A percentile compares a stretch with the other conserved stretches of the same genome.
Evolutionary conservation across 208 protist genomes (phyloP).

Genomic region (Perkinsela sp.): DNA sequence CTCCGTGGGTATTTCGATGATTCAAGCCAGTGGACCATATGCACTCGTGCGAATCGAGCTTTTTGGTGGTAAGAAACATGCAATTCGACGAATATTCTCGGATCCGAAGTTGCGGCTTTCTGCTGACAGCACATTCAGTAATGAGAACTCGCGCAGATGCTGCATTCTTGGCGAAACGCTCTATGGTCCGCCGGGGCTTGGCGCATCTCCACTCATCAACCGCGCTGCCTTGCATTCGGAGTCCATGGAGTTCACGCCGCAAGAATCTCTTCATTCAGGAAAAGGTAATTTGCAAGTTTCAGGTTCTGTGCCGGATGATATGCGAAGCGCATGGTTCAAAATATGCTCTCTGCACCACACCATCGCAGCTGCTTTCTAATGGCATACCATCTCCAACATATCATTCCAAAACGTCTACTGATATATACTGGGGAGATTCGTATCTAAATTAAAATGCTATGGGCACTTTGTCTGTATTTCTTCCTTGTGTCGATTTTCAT

Average conservation of each 20-base stretch:
- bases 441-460: conserved; percentile 1
- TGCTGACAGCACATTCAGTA: background rate
- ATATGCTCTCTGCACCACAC: too few species aligned
- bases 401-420: too few species aligned
- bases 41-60: background rate
- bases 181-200: background rate
- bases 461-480: background rate
- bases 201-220: background rate
- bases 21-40: background rate
- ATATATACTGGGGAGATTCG: too few species aligned
- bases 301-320: background rate
- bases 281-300: background rate
- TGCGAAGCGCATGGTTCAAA: background rate
- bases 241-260: background rate
- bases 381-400: too few species aligned
- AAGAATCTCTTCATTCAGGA: background rate
- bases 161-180: background rate
- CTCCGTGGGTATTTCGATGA: background rate
- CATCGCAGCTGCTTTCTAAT: too few species aligned
- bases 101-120: background rate
- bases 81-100: background rate
- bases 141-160: background rate
- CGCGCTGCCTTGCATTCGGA: background rate
- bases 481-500: background rate
- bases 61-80: background rate